A percentile compares a stretch with the other conserved stretches of the same genome.
phyloP scores from a whole-genome alignment of 2,329 filamentous ascomycete genomes.

The Gnomoniopsis smithogilvyi region DNA sequence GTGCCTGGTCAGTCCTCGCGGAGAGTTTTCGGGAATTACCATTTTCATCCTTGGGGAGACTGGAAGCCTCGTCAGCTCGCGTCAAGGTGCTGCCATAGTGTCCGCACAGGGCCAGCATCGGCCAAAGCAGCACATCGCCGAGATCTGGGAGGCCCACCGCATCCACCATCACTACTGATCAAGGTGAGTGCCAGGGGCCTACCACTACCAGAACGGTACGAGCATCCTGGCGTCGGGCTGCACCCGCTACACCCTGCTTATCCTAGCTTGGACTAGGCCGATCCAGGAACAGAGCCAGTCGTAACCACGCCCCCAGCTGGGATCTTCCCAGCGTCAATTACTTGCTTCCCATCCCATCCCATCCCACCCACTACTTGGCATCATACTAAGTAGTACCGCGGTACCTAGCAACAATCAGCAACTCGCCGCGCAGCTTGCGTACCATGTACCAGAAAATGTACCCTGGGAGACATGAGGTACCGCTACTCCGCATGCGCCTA shows the following conservation, averaged over 20 bases:
- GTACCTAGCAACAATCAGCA: no score
- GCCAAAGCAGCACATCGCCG: background rate
- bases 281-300: slow-evolving; percentile 9
- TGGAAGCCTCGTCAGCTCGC: background rate
- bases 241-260: background rate
- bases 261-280: background rate
- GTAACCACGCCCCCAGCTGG: background rate
- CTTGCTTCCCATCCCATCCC: background rate
- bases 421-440: no score
- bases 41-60: no score
- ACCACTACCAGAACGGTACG: background rate
- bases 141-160: background rate
- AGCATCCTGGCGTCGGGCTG: background rate
- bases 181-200: background rate
- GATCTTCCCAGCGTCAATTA: background rate
- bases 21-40: no score
- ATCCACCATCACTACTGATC: background rate
- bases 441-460: no score
- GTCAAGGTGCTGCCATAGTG: background rate
- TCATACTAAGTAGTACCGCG: no score
- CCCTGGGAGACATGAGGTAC: no score
- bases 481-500: no score
- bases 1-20: background rate
- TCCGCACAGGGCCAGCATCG: background rate
- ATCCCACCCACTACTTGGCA: no score